phyloP scores from a whole-genome alignment of 768 basidiomycete species.

The Leucosporidium scottii region DNA sequence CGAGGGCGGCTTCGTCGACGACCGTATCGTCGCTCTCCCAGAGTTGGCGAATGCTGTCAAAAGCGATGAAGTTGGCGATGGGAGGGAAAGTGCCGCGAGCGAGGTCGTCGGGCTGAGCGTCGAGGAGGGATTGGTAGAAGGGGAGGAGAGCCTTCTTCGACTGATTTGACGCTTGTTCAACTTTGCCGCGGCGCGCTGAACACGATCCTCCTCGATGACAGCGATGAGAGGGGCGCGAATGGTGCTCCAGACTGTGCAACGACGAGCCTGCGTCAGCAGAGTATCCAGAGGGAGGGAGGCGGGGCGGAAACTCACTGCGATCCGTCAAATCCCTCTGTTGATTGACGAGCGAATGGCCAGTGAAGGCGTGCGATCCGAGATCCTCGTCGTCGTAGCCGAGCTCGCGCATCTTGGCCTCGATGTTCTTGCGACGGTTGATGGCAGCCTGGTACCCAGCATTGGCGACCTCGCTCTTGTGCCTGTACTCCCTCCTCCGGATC shows the following conservation, averaged over 20 bases:
- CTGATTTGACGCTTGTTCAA: too few species aligned
- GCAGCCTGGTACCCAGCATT: neutral
- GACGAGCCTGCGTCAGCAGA: neutral
- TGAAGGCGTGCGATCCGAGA: neutral
- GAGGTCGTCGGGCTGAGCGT: neutral
- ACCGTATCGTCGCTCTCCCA: neutral
- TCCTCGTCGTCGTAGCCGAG: constrained; percentile 12
- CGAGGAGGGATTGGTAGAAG: constrained; percentile 1
- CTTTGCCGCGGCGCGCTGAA: neutral
- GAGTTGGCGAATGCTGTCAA: neutral
- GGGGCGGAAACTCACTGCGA: neutral
- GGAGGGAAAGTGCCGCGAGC: neutral
- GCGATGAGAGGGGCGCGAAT: constrained; percentile 1
- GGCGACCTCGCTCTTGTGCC: too few species aligned
- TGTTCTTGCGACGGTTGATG: neutral
- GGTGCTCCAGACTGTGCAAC: constrained; percentile 5
- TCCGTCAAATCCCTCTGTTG: neutral
- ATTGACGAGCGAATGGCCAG: neutral
- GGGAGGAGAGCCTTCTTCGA: neutral
- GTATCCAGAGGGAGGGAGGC: too few species aligned
- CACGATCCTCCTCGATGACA: neutral
- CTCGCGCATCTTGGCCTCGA: constrained; percentile 9
- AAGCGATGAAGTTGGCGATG: neutral
- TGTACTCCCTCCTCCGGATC: neutral
- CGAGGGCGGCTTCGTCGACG: neutral